Evolutionary conservation across 1,139 yeast species (phyloP), one percentile per base, ranked within the genome.

Genomic region (Hansenula lynferdii): DNA sequence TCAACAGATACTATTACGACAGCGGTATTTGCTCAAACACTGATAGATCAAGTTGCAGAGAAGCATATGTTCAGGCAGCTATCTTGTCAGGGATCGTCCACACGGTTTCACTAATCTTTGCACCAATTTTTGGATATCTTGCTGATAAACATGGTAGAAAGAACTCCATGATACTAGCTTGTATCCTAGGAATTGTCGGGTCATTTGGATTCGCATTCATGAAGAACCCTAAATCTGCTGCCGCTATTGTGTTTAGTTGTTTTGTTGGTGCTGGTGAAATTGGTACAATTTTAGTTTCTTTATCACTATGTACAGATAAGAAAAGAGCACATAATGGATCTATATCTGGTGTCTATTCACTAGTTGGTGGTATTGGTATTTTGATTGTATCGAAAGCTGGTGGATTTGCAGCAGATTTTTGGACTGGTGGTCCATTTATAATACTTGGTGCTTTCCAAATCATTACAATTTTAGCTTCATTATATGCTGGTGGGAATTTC

Each of bases 351-450:
- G 74, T 80, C 8, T 80, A 78, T 54, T 73, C 82, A 15, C 69
- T 83, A 39, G 65, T 72, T 49, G 89, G 89, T 8, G 87, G 86
- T 1, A 39, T 78, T n/a, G 92, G 92, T 2, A 80, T 82, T 20
- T 59, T 83, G 41, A 40, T 78, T 1, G 62, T 81, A 19, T 71
- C 80, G 29, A 73, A 75, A 48, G 36, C 79, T 12, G 90, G 90
- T 6, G 89, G 89, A 1, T 53, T 61, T 28, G 63, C 77, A 49
- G 75, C 84, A 28, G 87, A 80, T 51, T 41, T 47, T 28, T 76
- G 80, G 76, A 62, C 70, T 17, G 72, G 77, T 35, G 74, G 77
- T 1, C 86, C 89, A 4, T 82, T 82, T 48, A 56, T 75, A 33
- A 57, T 80, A 10, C 61, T 80, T 47, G 78, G 77, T 0, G 18